Evolutionary conservation across 345 rosid genomes (phyloP), one percentile per base, ranked within the genome.

Genomic region (Lepidium africanum): DNA sequence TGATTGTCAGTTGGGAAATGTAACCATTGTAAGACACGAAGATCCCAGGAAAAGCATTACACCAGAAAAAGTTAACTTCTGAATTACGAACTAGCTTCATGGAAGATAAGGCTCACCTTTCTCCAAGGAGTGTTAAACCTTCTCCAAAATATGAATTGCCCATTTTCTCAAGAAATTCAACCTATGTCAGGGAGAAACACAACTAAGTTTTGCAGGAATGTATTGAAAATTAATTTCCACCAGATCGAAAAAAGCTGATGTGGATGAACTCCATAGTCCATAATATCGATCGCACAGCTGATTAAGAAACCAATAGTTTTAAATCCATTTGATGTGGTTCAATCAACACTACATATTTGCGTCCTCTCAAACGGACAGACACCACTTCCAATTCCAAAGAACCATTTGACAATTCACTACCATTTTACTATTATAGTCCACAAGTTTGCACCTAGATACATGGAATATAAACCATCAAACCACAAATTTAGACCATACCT

Each of bases 121-220:
- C 81, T 13, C 88, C 90, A 53, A 87, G 79, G 64, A 91, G 93
- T 60, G 99, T 87, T 79, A 94, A 81, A 15, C 99, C 97, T 78
- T 91, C 97, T 59, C 99, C 99, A 78, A 94, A 91, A 63, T 76
- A 71, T 43, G 81, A 76, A 40, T 3, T 8, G 10, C 42, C 83
- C 97, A 94, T 89, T 63, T 69, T 71, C 10, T 85, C 77, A 30
- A 87, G 51, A 70, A 52, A 49, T 78, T 84, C 82, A 70, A 87
- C 93, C 96, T 94, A 81, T 7, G 45, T 19, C 73, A 16, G 36
- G 27, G 9, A 48, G 30, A 16, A 60, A 43, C 57, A 67, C 32
- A 60, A 74, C 51, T n/a, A 25, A 25, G 36, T 4, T 13, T 11
- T 17, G 41, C 46, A 32, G 23, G 0, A 0, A 17, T 32, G 13